These are phyloP conservation scores for Aristolochia californica DNA, from an alignment of 164 flowering plant genomes.

Conservation along the genomic window DNA sequence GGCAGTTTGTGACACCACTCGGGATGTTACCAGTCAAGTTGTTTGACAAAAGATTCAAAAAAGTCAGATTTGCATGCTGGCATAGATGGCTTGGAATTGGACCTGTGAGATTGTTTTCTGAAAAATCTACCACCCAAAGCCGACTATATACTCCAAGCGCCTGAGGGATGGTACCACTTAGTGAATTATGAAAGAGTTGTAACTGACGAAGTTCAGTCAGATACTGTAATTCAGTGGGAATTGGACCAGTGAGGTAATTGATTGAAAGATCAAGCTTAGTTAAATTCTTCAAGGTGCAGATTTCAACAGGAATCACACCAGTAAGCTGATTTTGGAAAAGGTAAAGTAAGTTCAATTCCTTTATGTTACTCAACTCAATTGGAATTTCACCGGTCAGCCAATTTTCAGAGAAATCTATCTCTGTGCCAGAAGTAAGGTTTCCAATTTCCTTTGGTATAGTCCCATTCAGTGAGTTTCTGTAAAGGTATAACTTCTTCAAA, in stretches of 20 bases:
- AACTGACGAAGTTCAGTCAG: conserved; percentile 43
- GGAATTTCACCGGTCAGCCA: conserved; percentile 67
- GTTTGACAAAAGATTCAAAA: conserved; percentile 67
- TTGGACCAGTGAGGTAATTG: conserved; percentile 62
- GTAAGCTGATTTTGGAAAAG: conserved; percentile 75
- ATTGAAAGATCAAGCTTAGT: conserved; percentile 75
- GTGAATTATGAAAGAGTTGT: conserved; percentile 67
- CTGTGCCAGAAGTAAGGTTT: conserved; percentile 49
- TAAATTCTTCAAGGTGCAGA: conserved; percentile 49
- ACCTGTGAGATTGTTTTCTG: conserved; percentile 60
- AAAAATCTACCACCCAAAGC: conserved; percentile 85
- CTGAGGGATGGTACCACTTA: conserved; percentile 72
- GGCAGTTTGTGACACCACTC: conserved; percentile 45
- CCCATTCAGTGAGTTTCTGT: conserved; percentile 70
- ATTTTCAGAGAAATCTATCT: conserved; percentile 92
- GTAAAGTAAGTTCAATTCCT: conserved; percentile 41
- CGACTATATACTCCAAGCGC: conserved; percentile 58
- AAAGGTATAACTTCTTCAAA: conserved; percentile 53
- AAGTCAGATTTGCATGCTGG: conserved; percentile 41
- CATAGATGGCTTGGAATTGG: conserved; percentile 70
- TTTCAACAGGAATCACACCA: conserved; percentile 73
- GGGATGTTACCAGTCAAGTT: conserved; percentile 70
- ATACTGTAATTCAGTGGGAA: conserved; percentile 68
- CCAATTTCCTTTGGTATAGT: conserved; percentile 78
- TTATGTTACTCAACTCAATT: conserved; percentile 53